Percentiles rank a stretch among this genome's conserved stretches.
Conservation (phyloP, 495 filamentous ascomycete genomes). For the Wilcoxina mikolae region DNA sequence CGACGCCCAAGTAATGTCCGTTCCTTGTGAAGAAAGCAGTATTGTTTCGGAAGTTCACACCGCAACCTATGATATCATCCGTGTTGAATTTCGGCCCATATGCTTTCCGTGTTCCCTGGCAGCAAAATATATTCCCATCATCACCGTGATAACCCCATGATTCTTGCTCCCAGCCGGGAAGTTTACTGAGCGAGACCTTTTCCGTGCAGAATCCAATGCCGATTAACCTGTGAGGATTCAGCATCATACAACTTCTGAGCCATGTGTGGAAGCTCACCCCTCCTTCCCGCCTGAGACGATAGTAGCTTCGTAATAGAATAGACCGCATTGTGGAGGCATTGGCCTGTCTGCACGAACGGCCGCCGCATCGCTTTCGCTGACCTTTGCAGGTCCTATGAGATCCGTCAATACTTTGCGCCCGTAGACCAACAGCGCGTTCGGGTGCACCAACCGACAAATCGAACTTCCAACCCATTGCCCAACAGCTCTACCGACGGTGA, state of each 20-base stretch:
- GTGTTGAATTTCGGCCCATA: constrained; percentile 61
- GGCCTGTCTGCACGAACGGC: constrained; percentile 71
- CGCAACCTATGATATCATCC: constrained; percentile 79
- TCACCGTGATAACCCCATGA: constrained; percentile 98
- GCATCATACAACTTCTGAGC: not conserved
- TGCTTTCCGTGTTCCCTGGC: constrained; percentile 54
- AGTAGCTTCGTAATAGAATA: constrained; percentile 95
- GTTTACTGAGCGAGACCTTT: constrained; percentile 59
- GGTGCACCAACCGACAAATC: constrained; percentile 39
- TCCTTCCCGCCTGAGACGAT: constrained; percentile 73
- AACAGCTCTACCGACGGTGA: constrained; percentile 56
- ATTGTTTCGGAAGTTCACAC: constrained; percentile 81
- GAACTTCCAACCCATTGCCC: constrained; percentile 61
- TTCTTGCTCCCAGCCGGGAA: constrained; percentile 89
- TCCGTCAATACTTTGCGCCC: not conserved
- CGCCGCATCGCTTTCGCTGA: constrained; percentile 66
- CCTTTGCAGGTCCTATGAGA: constrained; percentile 38
- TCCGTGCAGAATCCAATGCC: constrained; percentile 68
- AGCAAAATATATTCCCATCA: constrained; percentile 75
- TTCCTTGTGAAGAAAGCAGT: constrained; percentile 93
- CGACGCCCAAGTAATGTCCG: constrained; percentile 62
- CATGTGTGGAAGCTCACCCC: constrained; percentile 39
- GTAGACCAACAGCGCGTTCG: not conserved
- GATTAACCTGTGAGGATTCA: not conserved
- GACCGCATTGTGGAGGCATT: constrained; percentile 82